Evolutionary conservation across 805 yeast species (phyloP).

Genomic region (Cyberlindnera xylosilytica): DNA sequence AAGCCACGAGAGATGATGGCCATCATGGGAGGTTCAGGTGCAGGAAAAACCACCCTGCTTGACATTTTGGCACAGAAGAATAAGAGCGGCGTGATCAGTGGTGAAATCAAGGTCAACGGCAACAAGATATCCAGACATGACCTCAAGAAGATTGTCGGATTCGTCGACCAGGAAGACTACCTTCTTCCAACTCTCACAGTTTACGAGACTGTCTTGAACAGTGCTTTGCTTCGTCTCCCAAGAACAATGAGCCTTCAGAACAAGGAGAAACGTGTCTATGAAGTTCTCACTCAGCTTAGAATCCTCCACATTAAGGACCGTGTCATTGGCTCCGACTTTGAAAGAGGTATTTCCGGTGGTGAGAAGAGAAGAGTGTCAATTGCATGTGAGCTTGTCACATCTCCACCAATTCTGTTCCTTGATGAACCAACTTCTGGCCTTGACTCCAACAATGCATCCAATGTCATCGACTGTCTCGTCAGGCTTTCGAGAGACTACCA

Average conservation of each 20-base stretch:
- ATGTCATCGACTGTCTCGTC: conserved; percentile 83
- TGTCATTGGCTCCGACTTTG: conserved; percentile 82
- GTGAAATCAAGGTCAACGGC: conserved; percentile 79
- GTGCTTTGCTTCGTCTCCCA: conserved; percentile 88
- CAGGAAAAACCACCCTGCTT: conserved; percentile 91
- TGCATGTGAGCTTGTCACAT: conserved; percentile 89
- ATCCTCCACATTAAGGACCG: conserved; percentile 80
- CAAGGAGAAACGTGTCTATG: conserved; percentile 76
- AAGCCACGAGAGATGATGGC: conserved; percentile 90
- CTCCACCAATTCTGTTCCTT: conserved; percentile 76
- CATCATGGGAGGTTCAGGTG: conserved; percentile 98
- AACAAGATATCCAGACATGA: conserved; percentile 37
- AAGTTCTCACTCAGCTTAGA: conserved; percentile 81
- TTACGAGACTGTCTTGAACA: conserved; percentile 89
- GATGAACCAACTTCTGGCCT: conserved; percentile 97
- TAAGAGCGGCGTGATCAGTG: conserved; percentile 68
- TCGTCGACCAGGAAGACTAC: conserved; percentile 94
- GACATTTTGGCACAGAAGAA: conserved; percentile 89
- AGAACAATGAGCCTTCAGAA: conserved; percentile 67
- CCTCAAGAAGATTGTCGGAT: conserved; percentile 73
- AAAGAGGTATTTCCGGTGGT: conserved; percentile 92
- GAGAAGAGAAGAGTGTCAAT: conserved; percentile 90
- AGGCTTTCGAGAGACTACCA: conserved; percentile 75
- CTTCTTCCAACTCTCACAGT: conserved; percentile 91
- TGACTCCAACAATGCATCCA: conserved; percentile 89